phyloP scores from a whole-genome alignment of 1,284 basidiomycete genomes.

The Melanopsichium pennsylvanicum region DNA sequence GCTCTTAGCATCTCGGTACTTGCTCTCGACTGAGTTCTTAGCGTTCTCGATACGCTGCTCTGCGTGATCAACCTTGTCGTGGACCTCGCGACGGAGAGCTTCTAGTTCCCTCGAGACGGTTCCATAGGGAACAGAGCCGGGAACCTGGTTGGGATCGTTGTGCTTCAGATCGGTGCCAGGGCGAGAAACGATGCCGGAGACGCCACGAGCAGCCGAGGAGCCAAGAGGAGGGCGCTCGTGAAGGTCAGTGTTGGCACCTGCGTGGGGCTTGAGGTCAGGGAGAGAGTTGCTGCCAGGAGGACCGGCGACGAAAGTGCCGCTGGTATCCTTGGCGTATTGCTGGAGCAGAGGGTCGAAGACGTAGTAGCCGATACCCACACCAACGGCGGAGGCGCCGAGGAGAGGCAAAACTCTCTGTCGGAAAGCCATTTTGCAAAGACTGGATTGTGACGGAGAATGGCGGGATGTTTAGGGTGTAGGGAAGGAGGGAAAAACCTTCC shows the following conservation, averaged over 20 bases:
- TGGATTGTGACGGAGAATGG: background rate
- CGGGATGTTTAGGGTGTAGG: background rate
- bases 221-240: constrained; percentile 42
- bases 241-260: constrained; percentile 23
- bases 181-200: constrained; percentile 32
- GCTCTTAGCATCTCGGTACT: constrained; percentile 22
- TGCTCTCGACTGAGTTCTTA: constrained; percentile 26
- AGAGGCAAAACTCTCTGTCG: constrained; percentile 40
- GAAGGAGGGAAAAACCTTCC: background rate
- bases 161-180: constrained; percentile 40
- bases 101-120: constrained; percentile 39
- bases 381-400: constrained; percentile 37
- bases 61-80: constrained; percentile 28
- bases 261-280: constrained; percentile 36
- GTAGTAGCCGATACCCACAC: constrained; percentile 48
- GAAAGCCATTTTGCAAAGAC: constrained; percentile 33
- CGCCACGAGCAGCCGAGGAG: constrained; percentile 40
- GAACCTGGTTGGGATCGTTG: constrained; percentile 26
- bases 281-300: constrained; percentile 32
- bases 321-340: constrained; percentile 45
- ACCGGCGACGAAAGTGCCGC: constrained; percentile 36
- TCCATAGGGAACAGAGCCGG: constrained; percentile 37
- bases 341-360: constrained; percentile 48
- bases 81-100: constrained; percentile 22
- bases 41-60: constrained; percentile 24